Base-by-base conservation (phyloP, 495 filamentous ascomycete species). In the Aspergillus steynii region DNA sequence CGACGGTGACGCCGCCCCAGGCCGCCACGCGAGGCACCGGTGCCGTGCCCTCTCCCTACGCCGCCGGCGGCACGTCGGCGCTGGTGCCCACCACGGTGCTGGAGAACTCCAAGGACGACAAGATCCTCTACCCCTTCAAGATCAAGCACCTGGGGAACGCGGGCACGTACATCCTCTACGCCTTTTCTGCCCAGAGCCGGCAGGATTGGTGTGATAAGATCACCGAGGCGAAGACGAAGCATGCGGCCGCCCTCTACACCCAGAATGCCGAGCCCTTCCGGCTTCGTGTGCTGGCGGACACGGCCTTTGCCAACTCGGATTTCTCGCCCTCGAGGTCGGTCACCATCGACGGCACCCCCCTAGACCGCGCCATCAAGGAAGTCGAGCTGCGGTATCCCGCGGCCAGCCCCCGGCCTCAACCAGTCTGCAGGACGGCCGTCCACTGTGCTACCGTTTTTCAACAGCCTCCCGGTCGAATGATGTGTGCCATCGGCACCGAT, bases 241-340 rank as follows among this genome's bases (percentile, higher is more conserved):
- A 98, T 74, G 95, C 96, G 6, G 86, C 90, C 3, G 89, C 92
- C 15, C 78, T 98, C 8, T 90, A 91, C 71, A 86, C 90, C 0
- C 96, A 98, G 71, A 96, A 97, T 71, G 94, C 95, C 0, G 95
- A 99, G 74, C 95, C 95, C 1, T 99, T 99, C 83, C 83, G 92
- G 59, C 78, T 98, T 4, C 87, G 90, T 37, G 92, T 98, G 15
- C 87, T 99, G 72, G 93, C 95, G 0, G 95, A 99, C 67, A 86
- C 88, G 45, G 91, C 96, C 0, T 99, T 99, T 70, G 86, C 84
- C 5, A 91, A 91, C 65, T 91, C 96, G 56, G 84, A 86, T n/a
- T 75, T 83, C 55, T 71, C 76, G 25, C 74, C 75, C 9, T 74
- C 81, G n/a, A 85, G 79, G 61, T 83, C 77, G 58, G 82, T 87